Evolutionary conservation across 2,329 filamentous ascomycete species (phyloP).

Genomic region (Botryosphaeria dothidea): DNA sequence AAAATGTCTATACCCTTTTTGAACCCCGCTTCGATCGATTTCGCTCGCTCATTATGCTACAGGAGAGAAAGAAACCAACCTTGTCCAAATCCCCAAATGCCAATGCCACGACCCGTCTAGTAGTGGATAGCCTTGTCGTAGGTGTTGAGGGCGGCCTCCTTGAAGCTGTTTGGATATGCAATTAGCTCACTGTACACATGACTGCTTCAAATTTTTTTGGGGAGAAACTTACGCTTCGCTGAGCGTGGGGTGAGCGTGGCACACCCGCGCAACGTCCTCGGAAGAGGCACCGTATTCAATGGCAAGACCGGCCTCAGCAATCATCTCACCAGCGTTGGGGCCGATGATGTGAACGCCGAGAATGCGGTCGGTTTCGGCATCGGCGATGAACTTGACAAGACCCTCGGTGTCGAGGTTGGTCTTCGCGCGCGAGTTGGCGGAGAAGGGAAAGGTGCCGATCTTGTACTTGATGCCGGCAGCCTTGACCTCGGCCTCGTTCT

Average conservation of each 20-base stretch:
- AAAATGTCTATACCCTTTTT: background rate
- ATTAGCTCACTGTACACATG: background rate
- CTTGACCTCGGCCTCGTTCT: constrained; percentile 96
- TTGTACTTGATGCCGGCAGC: constrained; percentile 87
- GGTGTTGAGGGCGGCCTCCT: constrained; percentile 98
- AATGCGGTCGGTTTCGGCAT: constrained; percentile 94
- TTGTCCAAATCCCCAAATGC: constrained; percentile 1
- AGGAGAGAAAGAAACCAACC: background rate
- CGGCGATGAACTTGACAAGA: constrained; percentile 94
- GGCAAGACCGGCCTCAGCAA: constrained; percentile 92
- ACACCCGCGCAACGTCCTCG: constrained; percentile 72
- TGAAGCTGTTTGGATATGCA: constrained; percentile 59
- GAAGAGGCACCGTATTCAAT: constrained; percentile 94
- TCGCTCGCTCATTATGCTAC: constrained; percentile 7
- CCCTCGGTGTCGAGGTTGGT: constrained; percentile 97
- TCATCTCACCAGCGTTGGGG: constrained; percentile 97
- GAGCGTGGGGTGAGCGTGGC: constrained; percentile 94
- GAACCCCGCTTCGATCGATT: no score
- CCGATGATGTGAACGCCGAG: constrained; percentile 96
- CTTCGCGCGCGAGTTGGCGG: constrained; percentile 97
- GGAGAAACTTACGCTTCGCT: constrained; percentile 66
- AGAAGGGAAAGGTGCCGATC: constrained; percentile 93
- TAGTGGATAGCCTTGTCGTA: constrained; percentile 96
- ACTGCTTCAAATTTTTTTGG: no score
- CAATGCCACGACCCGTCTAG: constrained; percentile 42